These are phyloP conservation scores for Juncus effusus DNA, from an alignment of 176 grass and related monocot genomes.

Conservation along the genomic window DNA sequence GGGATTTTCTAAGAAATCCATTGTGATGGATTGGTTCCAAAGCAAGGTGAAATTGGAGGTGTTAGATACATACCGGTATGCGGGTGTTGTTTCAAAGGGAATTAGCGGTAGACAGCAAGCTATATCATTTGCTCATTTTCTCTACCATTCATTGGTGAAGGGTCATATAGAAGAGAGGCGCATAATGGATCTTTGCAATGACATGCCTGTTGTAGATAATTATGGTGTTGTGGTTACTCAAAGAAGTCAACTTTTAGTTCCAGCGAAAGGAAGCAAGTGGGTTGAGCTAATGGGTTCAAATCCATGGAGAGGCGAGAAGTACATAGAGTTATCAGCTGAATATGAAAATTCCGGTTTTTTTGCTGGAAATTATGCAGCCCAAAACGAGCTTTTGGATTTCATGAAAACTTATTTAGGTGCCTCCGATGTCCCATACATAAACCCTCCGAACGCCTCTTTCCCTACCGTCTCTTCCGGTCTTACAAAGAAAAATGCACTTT, in stretches of 20 bases:
- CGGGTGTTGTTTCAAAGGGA: conserved; percentile 6
- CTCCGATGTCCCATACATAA: conserved; percentile 47
- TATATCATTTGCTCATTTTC: conserved; percentile 50
- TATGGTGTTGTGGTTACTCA: conserved; percentile 19
- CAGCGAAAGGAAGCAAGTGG: conserved; percentile 68
- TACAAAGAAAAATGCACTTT: conserved; percentile 48
- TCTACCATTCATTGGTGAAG: conserved; percentile 42
- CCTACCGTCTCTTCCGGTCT: conserved; percentile 38
- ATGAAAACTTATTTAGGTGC: conserved; percentile 22
- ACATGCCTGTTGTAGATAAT: conserved; percentile 44
- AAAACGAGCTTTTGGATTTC: conserved; percentile 38
- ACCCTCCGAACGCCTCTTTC: conserved; percentile 46
- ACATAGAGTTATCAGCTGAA: conserved; percentile 46
- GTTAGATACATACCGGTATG: conserved; percentile 34
- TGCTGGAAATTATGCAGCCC: conserved; percentile 34
- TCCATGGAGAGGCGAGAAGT: conserved; percentile 45
- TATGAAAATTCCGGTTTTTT: conserved; percentile 36
- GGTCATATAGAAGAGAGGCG: background rate
- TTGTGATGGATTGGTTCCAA: conserved; percentile 39
- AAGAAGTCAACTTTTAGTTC: conserved; percentile 43
- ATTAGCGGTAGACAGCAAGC: conserved; percentile 25
- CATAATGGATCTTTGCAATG: conserved; percentile 1
- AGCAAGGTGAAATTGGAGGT: conserved; percentile 31
- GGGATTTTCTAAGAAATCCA: background rate
- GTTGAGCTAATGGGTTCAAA: conserved; percentile 48